Percentiles rank a stretch among this genome's conserved stretches.
phyloP scores from a whole-genome alignment of 1,284 basidiomycete species.

The Apiotrichum sp. region DNA sequence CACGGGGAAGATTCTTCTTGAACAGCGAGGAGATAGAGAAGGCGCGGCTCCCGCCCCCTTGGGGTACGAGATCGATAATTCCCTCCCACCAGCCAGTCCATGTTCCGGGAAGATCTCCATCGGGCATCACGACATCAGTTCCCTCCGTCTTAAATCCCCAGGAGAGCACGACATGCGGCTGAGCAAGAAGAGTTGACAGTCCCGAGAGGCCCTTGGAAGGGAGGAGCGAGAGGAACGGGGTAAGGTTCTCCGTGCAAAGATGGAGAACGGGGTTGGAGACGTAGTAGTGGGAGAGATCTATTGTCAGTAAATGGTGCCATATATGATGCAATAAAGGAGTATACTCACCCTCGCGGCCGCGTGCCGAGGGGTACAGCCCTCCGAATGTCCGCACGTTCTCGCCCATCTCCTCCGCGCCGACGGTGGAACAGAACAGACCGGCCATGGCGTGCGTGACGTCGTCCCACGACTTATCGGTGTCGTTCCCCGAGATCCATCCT shows the following conservation, averaged over 20 bases:
- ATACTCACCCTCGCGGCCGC: conserved; percentile 5
- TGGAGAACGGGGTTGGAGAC: conserved; percentile 64
- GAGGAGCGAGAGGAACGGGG: conserved; percentile 87
- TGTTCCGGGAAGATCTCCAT: conserved; percentile 35
- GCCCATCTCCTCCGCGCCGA: conserved; percentile 62
- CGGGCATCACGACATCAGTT: conserved; percentile 42
- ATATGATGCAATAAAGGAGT: too few relatives aligned
- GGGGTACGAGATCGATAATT: conserved; percentile 69
- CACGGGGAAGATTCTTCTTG: conserved; percentile 56
- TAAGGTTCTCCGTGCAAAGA: conserved; percentile 94
- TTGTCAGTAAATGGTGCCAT: too few relatives aligned
- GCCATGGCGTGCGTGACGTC: conserved; percentile 80
- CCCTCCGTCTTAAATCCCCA: conserved; percentile 61
- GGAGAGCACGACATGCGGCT: conserved; percentile 80
- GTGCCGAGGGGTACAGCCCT: conserved; percentile 55
- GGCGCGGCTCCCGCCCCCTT: conserved; percentile 55
- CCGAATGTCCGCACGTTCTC: conserved; percentile 44
- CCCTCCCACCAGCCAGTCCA: conserved; percentile 72
- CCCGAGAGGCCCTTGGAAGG: conserved; percentile 91
- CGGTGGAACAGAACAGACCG: conserved; percentile 78
- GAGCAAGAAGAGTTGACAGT: conserved; percentile 75
- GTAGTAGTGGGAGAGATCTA: conserved; percentile 44
- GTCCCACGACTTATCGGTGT: conserved; percentile 62
- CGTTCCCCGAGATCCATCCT: conserved; percentile 62
- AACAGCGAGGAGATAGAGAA: conserved; percentile 75